Evolutionary conservation across 345 rosid species (phyloP), one percentile per base, ranked within the genome.

Genomic region (Conringia planisiliqua): DNA sequence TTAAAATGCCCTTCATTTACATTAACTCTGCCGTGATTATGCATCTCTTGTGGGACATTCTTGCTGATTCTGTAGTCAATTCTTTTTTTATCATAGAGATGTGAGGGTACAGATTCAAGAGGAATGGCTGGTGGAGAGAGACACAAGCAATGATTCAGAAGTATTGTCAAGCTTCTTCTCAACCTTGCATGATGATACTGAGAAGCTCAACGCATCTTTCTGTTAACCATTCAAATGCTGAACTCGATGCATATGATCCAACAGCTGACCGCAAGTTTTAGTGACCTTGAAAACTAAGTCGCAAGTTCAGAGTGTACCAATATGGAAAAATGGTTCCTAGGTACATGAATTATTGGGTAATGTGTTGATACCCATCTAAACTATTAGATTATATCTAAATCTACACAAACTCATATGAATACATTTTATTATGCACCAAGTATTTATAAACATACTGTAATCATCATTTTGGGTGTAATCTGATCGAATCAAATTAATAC

Each of bases 81-180:
- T 64, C 2, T 55, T 52, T 55, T 52, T 22, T 38, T 2, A 46
- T 59, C 44, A 43, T 81, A 91, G 96, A 89, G 97, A 94, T 66
- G 83, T 90, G 69, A 82, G 83, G 51, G 86, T 94, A 77, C 76
- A 73, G 67, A 88, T 94, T 80, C 82, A 84, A 81, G 95, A 90
- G 71, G 90, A 91, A 62, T 90, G 91, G 95, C 79, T 94, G 64
- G 79, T 74, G 66, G 83, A 85, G 66, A 87, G 97, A 81, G 87
- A 90, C 26, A 38, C 81, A 40, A 17, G 83, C 78, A 83, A 86
- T 51, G 98, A 88, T 83, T 83, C 89, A 65, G 43, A 56, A 47
- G 79, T 72, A 68, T 55, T 91, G 9, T 83, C 92, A 39, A 71
- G 81, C 78, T 81, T 89, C 44, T 50, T 85, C 66, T 71, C 78